Evolutionary conservation across 1,284 basidiomycete species (phyloP).

Genomic region (Puccinia polysora): DNA sequence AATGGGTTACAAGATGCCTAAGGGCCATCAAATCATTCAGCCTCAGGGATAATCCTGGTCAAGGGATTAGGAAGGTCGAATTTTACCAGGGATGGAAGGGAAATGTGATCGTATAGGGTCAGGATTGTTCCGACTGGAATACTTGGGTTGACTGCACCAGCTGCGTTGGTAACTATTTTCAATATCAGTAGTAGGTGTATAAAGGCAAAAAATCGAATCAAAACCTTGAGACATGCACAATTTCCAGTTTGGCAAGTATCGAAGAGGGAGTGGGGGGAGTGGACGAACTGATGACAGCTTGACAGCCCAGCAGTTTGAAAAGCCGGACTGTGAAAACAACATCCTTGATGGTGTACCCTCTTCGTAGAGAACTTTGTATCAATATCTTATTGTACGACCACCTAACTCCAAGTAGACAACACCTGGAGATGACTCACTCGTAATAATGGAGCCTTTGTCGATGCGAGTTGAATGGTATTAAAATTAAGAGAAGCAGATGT

Average conservation of each 20-base stretch:
- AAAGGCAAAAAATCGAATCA: too few species aligned
- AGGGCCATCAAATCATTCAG: background rate
- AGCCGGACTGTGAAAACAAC: conserved; percentile 34
- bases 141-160: conserved; percentile 67
- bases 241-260: background rate
- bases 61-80: background rate
- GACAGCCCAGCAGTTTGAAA: conserved; percentile 30
- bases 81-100: conserved; percentile 66
- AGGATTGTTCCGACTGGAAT: conserved; percentile 77
- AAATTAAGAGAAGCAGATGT: background rate
- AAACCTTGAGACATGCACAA: conserved; percentile 56
- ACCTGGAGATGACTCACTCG: conserved; percentile 18
- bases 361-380: background rate
- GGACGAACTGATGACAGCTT: conserved; percentile 38
- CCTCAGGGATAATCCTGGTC: background rate
- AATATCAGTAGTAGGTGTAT: too few species aligned
- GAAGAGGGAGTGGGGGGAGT: background rate
- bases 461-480: background rate
- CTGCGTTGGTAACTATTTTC: conserved; percentile 79
- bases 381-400: background rate
- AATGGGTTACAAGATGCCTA: conserved; percentile 66
- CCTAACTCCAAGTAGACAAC: background rate
- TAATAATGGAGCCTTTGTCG: conserved; percentile 35
- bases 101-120: conserved; percentile 73
- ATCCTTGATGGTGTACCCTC: conserved; percentile 31